phyloP scores from a whole-genome alignment of 2,329 filamentous ascomycete species.

The Thermomyces lanuginosus region DNA sequence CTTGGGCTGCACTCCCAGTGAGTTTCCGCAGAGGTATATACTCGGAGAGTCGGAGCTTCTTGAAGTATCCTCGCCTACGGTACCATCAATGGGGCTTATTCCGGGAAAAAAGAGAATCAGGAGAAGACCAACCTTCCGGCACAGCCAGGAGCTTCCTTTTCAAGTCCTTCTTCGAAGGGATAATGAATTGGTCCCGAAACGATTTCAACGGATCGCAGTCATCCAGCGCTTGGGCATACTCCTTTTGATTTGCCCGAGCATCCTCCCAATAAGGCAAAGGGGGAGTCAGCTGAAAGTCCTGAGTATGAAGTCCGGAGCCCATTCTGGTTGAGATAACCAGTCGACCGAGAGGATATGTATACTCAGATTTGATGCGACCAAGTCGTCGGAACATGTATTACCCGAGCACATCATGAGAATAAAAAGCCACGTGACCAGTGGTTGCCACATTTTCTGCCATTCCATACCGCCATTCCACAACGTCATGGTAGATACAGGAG shows the following conservation, averaged over 20 bases:
- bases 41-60: slow-evolving; percentile 32
- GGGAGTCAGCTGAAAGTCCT: slow-evolving; percentile 13
- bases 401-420: no score
- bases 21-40: slow-evolving; percentile 83
- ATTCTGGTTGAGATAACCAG: slow-evolving; percentile 7
- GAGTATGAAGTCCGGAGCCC: slow-evolving; percentile 15
- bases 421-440: no score
- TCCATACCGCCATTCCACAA: slow-evolving; percentile 1
- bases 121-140: slow-evolving; percentile 34
- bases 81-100: slow-evolving; percentile 22
- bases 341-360: neutral
- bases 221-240: slow-evolving; percentile 38
- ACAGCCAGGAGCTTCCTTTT: slow-evolving; percentile 42
- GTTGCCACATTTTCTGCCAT: slow-evolving; percentile 1
- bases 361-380: no score
- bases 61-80: slow-evolving; percentile 3
- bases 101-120: no score
- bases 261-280: slow-evolving; percentile 17
- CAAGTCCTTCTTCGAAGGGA: slow-evolving; percentile 59
- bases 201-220: slow-evolving; percentile 40
- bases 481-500: no score
- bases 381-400: no score
- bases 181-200: slow-evolving; percentile 55
- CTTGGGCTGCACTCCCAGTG: slow-evolving; percentile 66
- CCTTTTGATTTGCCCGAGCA: slow-evolving; percentile 18